These are phyloP conservation scores for Cercospora brassicicola DNA, from an alignment of 2,329 filamentous ascomycete genomes.

Conservation along the genomic window DNA sequence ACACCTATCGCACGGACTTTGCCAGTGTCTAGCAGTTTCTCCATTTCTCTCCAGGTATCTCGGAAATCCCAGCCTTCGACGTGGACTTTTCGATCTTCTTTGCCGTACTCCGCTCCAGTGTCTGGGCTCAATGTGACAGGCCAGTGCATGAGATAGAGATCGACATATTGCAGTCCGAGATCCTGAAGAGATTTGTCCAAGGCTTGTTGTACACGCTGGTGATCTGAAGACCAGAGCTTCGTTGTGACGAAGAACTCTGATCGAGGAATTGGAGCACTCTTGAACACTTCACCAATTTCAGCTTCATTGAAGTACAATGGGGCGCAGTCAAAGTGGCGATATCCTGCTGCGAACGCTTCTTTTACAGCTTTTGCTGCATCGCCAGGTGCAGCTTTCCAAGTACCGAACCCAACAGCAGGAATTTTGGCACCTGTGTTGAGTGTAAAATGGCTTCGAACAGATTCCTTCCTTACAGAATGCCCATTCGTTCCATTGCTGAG, in stretches of 20 bases:
- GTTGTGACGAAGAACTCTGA: slow-evolving; percentile 46
- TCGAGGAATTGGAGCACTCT: slow-evolving; percentile 26
- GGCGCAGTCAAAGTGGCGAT: slow-evolving; percentile 36
- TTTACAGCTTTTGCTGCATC: slow-evolving; percentile 32
- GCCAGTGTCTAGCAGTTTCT: slow-evolving; percentile 55
- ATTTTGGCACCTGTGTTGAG: slow-evolving; percentile 36
- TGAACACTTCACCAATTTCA: slow-evolving; percentile 32
- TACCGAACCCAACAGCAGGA: slow-evolving; percentile 42
- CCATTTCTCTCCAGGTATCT: slow-evolving; percentile 75
- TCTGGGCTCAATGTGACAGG: slow-evolving; percentile 13
- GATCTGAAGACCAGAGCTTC: slow-evolving; percentile 61
- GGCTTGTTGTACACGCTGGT: slow-evolving; percentile 45
- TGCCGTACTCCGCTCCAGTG: slow-evolving; percentile 7
- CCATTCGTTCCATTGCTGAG: slow-evolving; percentile 5
- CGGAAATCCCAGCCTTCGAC: slow-evolving; percentile 48
- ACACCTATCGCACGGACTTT: slow-evolving; percentile 53
- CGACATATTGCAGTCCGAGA: slow-evolving; percentile 62
- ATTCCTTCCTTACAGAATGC: background rate
- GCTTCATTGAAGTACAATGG: slow-evolving; percentile 37
- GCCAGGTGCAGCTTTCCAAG: slow-evolving; percentile 41
- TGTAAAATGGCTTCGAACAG: slow-evolving; percentile 29
- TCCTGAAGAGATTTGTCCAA: slow-evolving; percentile 70
- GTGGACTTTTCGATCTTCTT: slow-evolving; percentile 16
- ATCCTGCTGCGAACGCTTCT: slow-evolving; percentile 25
- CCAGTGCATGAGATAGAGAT: slow-evolving; percentile 20